Evolutionary conservation across 1,284 basidiomycete species (phyloP), one percentile per base, ranked within the genome.

Genomic region (Vanrija sp.): DNA sequence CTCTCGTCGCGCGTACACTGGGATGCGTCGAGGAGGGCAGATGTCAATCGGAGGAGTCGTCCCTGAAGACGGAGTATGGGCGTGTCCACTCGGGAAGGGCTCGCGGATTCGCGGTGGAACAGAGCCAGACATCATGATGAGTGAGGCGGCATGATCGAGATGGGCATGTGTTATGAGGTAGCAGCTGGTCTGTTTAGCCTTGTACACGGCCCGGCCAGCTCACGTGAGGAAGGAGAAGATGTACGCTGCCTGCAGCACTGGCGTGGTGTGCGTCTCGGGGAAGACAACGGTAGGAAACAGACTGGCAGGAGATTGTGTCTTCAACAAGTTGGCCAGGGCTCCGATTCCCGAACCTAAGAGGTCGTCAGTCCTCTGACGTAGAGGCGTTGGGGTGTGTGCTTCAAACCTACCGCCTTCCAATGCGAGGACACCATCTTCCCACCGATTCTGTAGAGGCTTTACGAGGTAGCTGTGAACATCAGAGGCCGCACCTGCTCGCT

Each of bases 101-200:
- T 25, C 49, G 51, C 6, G 29, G 39, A 34, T 34, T 49, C 61
- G 58, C 1, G 65, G 63, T 3, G 73, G 73, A 3, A 72, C 58
- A 5, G 73, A 76, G 5, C 74, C 75, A 8, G 74, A 72, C 3
- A 73, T 60, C 53, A 77, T 60, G 60, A 76, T 71, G 40, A 77
- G 64, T 1, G 73, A 72, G 18, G 65, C 57, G 19, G 60, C 65
- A 52, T 77, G 75, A 50, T 77, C 75, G 38, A 77, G 58, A 55
- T 77, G 75, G 1, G 75, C 73, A 48, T 77, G 75, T 3, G 74
- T 75, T 49, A 77, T 65, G 49, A 77, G 66, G 58, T 76, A 76
- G 51, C 71, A 75, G 29, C 75, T 77, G 54, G n/a, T 18, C 10
- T 4, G 28, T 12, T 16, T 21, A 23, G 34, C 38, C 6, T 12